Percentiles rank a stretch among this genome's conserved stretches.
Conservation (phyloP, 768 basidiomycete genomes). For the Rhizopogon roseolus region DNA sequence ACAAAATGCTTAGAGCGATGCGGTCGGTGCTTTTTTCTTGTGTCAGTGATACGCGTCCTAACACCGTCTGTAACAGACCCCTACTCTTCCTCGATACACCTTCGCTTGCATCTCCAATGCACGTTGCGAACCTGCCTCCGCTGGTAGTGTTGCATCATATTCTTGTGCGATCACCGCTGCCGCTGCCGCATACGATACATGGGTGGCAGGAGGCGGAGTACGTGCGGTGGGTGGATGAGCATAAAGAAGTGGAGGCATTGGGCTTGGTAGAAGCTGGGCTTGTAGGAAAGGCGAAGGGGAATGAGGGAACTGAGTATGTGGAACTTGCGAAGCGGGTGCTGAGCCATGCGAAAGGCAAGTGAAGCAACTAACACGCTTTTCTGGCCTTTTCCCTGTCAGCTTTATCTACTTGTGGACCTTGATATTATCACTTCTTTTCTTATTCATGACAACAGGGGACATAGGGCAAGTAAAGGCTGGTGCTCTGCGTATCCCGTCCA, state of each 20-base stretch:
- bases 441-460: no score
- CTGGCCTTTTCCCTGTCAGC: not conserved
- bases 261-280: constrained; percentile 68
- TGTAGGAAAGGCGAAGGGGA: constrained; percentile 23
- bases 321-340: constrained; percentile 66
- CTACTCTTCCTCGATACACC: constrained; percentile 85
- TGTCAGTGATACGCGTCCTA: not conserved
- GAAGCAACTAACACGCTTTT: not conserved
- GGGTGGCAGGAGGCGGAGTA: constrained; percentile 97
- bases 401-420: not conserved
- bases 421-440: not conserved
- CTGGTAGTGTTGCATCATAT: constrained; percentile 90
- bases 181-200: constrained; percentile 84
- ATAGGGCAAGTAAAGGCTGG: no score
- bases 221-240: constrained; percentile 93
- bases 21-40: constrained; percentile 46
- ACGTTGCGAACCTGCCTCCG: constrained; percentile 76
- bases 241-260: constrained; percentile 75
- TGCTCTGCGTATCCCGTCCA: no score
- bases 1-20: constrained; percentile 79
- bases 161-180: constrained; percentile 80
- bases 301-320: constrained; percentile 54
- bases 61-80: constrained; percentile 45
- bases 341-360: constrained; percentile 27
- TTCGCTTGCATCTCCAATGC: constrained; percentile 56